Conservation (phyloP, 1,284 basidiomycete species). For the Tylopilus sp. region DNA sequence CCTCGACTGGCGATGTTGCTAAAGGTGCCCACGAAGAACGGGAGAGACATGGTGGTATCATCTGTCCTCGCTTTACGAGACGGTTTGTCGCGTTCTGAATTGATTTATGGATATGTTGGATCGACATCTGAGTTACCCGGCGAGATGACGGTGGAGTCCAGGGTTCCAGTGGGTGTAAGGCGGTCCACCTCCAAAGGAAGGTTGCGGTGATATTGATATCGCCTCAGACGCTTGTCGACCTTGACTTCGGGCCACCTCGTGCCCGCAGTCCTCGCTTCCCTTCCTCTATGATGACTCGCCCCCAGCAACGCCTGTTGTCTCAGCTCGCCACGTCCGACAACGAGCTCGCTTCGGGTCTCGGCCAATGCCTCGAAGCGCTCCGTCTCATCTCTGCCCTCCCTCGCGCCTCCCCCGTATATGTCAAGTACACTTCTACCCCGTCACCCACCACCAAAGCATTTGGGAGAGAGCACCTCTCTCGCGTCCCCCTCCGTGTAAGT, state of each 20-base stretch:
- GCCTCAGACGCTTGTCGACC: constrained; percentile 7
- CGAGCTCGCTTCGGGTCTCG: constrained; percentile 30
- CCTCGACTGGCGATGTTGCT: no score
- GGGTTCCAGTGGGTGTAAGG: no score
- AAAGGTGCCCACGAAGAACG: no score
- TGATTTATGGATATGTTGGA: no score
- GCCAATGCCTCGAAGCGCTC: constrained; percentile 24
- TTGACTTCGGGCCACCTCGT: neutral
- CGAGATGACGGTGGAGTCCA: no score
- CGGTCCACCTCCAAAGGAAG: neutral
- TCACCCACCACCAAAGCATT: constrained; percentile 27
- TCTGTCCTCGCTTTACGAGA: no score
- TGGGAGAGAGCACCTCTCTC: constrained; percentile 31
- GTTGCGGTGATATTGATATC: constrained; percentile 1
- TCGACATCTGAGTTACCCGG: no score
- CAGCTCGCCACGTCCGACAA: constrained; percentile 33
- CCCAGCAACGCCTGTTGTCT: constrained; percentile 29
- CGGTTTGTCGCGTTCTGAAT: no score
- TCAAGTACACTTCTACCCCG: constrained; percentile 21
- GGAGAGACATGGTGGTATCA: no score
- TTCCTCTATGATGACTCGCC: constrained; percentile 13
- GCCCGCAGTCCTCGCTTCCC: neutral
- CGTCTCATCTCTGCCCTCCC: constrained; percentile 31
- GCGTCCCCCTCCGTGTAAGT: constrained; percentile 30
- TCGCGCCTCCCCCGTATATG: constrained; percentile 27